These are phyloP conservation scores for Psidium guajava DNA, from an alignment of 345 rosid genomes.

Conservation along the genomic window DNA sequence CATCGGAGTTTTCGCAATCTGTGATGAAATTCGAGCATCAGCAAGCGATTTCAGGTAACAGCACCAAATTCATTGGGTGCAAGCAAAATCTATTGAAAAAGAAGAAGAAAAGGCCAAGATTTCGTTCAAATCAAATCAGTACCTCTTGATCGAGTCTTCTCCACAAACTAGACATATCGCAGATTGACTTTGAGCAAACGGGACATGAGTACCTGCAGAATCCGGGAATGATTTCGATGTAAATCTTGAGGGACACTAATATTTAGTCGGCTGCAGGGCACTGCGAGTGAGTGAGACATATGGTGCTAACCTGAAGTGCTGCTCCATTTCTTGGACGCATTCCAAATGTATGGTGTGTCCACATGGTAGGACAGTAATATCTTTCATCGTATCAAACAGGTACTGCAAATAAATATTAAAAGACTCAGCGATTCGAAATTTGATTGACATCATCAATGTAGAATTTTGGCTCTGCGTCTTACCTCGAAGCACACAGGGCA, in stretches of 20 bases:
- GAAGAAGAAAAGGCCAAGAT: neutral
- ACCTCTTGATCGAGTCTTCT: constrained; percentile 81
- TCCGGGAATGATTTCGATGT: neutral
- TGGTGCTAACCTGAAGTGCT: constrained; percentile 29
- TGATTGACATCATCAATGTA: neutral
- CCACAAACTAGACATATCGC: constrained; percentile 71
- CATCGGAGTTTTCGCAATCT: constrained; percentile 79
- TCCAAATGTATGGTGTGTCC: constrained; percentile 62
- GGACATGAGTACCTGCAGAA: constrained; percentile 71
- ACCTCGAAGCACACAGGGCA: constrained; percentile 81
- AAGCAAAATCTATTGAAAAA: neutral
- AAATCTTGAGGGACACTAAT: neutral
- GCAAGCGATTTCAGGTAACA: neutral
- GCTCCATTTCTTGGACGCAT: constrained; percentile 42
- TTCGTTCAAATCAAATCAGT: neutral
- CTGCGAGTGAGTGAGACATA: neutral
- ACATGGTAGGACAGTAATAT: constrained; percentile 41
- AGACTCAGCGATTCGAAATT: neutral
- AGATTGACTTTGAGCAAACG: constrained; percentile 73
- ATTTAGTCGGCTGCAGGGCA: neutral
- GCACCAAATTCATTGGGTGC: neutral
- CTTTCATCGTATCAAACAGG: constrained; percentile 50
- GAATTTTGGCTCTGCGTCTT: neutral
- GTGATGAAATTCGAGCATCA: neutral
- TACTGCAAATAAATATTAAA: constrained; percentile 20